Evolutionary conservation across 2,329 filamentous ascomycete genomes (phyloP).

Genomic region (Exophiala lecanii-corni): DNA sequence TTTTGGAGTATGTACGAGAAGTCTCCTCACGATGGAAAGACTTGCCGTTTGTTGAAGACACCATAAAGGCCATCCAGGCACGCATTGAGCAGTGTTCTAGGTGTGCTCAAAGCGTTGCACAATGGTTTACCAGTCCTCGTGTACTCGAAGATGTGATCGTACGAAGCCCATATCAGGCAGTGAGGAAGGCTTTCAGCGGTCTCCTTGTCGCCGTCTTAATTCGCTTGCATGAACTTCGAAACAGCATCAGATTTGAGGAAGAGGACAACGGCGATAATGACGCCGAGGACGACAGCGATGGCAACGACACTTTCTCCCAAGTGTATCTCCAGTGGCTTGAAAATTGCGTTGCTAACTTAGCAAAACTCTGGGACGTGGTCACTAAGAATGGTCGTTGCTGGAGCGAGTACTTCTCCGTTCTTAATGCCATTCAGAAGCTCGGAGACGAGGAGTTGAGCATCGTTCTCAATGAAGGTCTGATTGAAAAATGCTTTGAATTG

Average conservation of each 20-base stretch:
- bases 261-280: constrained; percentile 1
- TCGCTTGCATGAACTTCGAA: constrained; percentile 9
- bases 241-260: constrained; percentile 2
- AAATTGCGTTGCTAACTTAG: constrained; percentile 9
- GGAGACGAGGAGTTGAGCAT: constrained; percentile 55
- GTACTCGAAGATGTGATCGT: constrained; percentile 22
- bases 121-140: constrained; percentile 15
- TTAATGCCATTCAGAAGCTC: constrained; percentile 61
- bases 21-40: constrained; percentile 69
- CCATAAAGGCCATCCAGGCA: constrained; percentile 58
- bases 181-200: constrained; percentile 20
- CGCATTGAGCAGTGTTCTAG: constrained; percentile 16
- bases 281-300: neutral
- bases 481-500: constrained; percentile 56
- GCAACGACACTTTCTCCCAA: neutral
- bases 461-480: constrained; percentile 58
- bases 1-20: constrained; percentile 65
- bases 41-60: constrained; percentile 55
- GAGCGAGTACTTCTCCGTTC: constrained; percentile 71
- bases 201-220: constrained; percentile 17
- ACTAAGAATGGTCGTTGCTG: constrained; percentile 51
- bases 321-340: constrained; percentile 11
- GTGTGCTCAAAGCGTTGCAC: constrained; percentile 20
- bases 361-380: constrained; percentile 18
- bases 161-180: constrained; percentile 16